phyloP scores from a whole-genome alignment of 2,329 filamentous ascomycete species.

The Thelonectria rubi region DNA sequence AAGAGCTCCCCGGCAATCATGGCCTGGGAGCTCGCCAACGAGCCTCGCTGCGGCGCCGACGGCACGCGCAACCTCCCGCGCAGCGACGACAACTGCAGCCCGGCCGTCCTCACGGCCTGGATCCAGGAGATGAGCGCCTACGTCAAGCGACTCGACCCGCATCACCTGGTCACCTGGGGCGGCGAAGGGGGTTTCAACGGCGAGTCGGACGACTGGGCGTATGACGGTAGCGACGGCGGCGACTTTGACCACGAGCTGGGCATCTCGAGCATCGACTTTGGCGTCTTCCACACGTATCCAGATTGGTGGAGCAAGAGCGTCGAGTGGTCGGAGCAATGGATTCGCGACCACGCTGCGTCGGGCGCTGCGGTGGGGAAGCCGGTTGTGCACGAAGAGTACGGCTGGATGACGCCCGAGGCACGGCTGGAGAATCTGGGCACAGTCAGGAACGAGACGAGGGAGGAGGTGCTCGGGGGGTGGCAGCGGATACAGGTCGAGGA shows the following conservation, averaged over 20 bases:
- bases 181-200: constrained; percentile 66
- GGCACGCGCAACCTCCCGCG: constrained; percentile 45
- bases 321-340: constrained; percentile 63
- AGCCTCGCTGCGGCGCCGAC: constrained; percentile 61
- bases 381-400: constrained; percentile 59
- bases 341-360: constrained; percentile 60
- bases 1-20: constrained; percentile 67
- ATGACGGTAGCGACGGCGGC: constrained; percentile 60
- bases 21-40: constrained; percentile 75
- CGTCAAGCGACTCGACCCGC: constrained; percentile 67
- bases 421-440: constrained; percentile 53
- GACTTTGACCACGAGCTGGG: constrained; percentile 61
- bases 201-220: constrained; percentile 54
- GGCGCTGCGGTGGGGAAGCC: constrained; percentile 56
- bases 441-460: constrained; percentile 53
- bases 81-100: constrained; percentile 61
- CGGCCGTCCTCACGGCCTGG: constrained; percentile 67
- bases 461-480: constrained; percentile 59
- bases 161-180: constrained; percentile 70
- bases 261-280: constrained; percentile 61
- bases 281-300: constrained; percentile 64
- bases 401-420: constrained; percentile 56
- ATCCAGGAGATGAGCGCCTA: constrained; percentile 64
- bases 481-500: constrained; percentile 58
- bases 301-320: constrained; percentile 65